phyloP scores from a whole-genome alignment of 345 rosid genomes.

The Ceriops tagal region DNA sequence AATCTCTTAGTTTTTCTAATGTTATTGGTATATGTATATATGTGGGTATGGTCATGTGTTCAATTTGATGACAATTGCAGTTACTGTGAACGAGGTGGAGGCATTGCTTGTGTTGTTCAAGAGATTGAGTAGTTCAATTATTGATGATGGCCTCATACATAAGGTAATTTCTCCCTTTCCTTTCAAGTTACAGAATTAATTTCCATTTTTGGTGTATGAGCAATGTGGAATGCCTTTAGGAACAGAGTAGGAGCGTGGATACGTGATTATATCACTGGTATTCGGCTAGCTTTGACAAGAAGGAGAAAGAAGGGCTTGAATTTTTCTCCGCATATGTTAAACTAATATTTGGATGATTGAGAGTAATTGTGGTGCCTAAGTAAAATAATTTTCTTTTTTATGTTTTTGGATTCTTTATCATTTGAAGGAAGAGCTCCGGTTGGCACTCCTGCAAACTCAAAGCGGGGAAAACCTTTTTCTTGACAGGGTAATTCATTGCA shows the following conservation, averaged over 20 bases:
- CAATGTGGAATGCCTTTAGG: too few species aligned
- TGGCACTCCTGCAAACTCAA: slow-evolving; percentile 64
- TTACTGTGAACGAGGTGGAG: slow-evolving; percentile 69
- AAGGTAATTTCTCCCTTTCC: slow-evolving; percentile 40
- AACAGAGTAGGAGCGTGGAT: too few species aligned
- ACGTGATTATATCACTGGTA: too few species aligned
- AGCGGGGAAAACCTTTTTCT: slow-evolving; percentile 72
- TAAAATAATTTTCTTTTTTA: neutral
- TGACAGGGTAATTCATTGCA: slow-evolving; percentile 58
- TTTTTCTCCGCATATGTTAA: too few species aligned
- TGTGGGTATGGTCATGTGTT: too few species aligned
- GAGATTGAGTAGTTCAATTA: slow-evolving; percentile 59
- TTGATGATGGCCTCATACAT: slow-evolving; percentile 67
- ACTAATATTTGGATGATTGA: too few species aligned
- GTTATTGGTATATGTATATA: too few species aligned
- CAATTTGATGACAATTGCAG: slow-evolving; percentile 26
- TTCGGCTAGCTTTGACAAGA: too few species aligned
- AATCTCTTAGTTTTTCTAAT: too few species aligned
- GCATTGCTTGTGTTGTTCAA: slow-evolving; percentile 65
- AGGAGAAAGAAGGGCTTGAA: too few species aligned
- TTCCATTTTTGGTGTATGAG: too few species aligned
- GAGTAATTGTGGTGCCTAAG: neutral
- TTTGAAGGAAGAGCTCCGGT: slow-evolving; percentile 76
- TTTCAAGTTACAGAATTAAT: too few species aligned
- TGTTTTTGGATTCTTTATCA: neutral